These are phyloP conservation scores for Cryptosporidium tyzzeri DNA, from an alignment of 169 alveolate species.

Conservation along the genomic window DNA sequence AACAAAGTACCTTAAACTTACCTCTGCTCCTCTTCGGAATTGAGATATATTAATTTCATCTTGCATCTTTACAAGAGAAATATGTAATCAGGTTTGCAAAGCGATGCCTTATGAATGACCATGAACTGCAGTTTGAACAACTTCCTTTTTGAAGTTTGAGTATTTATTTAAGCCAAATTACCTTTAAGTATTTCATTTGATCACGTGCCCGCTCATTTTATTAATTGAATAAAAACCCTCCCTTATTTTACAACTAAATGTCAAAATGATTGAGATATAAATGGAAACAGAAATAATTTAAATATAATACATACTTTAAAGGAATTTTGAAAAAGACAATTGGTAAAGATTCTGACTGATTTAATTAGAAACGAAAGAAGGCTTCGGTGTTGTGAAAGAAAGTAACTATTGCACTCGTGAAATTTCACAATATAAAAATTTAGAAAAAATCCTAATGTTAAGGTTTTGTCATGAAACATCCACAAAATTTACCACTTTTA, in stretches of 20 bases:
- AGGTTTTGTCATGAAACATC: background rate
- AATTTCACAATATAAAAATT: background rate
- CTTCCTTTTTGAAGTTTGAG: background rate
- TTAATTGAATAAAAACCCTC: background rate
- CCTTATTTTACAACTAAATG: background rate
- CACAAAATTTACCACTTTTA: too few relatives aligned
- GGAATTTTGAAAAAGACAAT: background rate
- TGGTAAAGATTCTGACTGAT: background rate
- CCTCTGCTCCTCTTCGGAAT: conserved; percentile 68
- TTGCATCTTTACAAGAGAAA: conserved; percentile 25
- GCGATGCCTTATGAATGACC: background rate
- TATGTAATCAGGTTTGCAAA: background rate
- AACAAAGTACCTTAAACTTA: background rate
- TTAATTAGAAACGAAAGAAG: background rate
- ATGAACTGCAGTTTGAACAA: conserved; percentile 4
- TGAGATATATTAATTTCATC: conserved; percentile 59
- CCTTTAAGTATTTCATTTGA: background rate
- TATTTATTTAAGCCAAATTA: background rate
- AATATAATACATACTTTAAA: background rate
- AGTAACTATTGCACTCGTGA: too few relatives aligned
- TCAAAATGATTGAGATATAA: background rate
- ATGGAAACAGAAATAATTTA: background rate
- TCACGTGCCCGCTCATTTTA: conserved; percentile 26
- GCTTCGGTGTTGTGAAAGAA: too few relatives aligned
- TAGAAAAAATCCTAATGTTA: background rate